phyloP scores from a whole-genome alignment of 805 yeast genomes.

The Wickerhamia fluorescens region DNA sequence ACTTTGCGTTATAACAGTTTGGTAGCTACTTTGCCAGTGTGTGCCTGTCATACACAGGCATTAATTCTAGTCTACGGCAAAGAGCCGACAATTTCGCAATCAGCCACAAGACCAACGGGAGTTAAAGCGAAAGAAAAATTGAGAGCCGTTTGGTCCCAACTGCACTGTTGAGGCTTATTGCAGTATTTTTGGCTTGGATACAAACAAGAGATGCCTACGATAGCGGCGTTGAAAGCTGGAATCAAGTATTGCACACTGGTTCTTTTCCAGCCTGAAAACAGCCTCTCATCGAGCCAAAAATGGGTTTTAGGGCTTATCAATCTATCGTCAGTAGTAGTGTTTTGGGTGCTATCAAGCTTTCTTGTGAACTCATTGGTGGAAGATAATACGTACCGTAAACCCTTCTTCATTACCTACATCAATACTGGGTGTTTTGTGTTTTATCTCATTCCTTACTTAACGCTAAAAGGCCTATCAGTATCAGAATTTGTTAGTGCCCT shows the following conservation, averaged over 20 bases:
- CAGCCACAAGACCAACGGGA: too few species aligned
- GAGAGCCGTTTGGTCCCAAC: too few species aligned
- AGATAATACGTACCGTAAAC: conserved; percentile 68
- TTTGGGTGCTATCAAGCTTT: conserved; percentile 91
- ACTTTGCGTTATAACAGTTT: too few species aligned
- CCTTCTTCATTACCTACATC: conserved; percentile 85
- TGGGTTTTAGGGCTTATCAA: conserved; percentile 79
- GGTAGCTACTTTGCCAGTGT: too few species aligned
- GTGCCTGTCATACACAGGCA: too few species aligned
- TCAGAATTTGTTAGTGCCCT: conserved; percentile 16
- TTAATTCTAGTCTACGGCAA: too few species aligned
- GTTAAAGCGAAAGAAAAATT: too few species aligned
- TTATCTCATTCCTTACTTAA: conserved; percentile 60
- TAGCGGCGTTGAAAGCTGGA: too few species aligned
- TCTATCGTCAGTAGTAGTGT: conserved; percentile 65
- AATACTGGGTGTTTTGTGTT: conserved; percentile 81
- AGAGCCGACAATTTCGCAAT: too few species aligned
- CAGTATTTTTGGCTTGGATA: too few species aligned
- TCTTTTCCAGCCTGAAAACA: conserved; percentile 14
- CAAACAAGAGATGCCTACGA: too few species aligned
- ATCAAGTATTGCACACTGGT: conserved; percentile 10
- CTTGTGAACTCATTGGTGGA: conserved; percentile 73
- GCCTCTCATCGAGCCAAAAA: conserved; percentile 26
- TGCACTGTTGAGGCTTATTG: too few species aligned
- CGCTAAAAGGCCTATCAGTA: conserved; percentile 19